Conservation (phyloP, 2,329 filamentous ascomycete species). For the Pseudocercospora fuligena region DNA sequence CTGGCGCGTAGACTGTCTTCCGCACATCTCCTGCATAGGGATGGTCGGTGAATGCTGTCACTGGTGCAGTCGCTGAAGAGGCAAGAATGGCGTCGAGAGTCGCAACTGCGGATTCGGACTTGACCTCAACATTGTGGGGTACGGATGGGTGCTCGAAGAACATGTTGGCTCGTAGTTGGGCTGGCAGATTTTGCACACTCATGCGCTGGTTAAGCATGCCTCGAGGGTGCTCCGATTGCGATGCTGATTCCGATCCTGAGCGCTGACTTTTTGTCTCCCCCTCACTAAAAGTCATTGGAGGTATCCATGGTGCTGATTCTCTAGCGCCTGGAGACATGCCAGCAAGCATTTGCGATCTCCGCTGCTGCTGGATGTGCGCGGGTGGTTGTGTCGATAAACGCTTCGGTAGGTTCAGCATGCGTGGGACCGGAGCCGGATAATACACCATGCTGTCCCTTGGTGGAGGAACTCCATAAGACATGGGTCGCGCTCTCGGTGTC, state of each 20-base stretch:
- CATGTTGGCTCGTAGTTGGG: slow-evolving; percentile 85
- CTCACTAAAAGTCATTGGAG: slow-evolving; percentile 33
- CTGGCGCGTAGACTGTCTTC: slow-evolving; percentile 70
- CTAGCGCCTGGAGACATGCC: slow-evolving; percentile 54
- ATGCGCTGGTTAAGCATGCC: slow-evolving; percentile 40
- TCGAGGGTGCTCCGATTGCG: slow-evolving; percentile 17
- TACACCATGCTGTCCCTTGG: slow-evolving; percentile 84
- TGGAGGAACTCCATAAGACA: slow-evolving; percentile 63
- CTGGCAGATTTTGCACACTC: slow-evolving; percentile 63
- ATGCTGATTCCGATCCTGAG: slow-evolving; percentile 22
- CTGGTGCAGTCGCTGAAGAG: slow-evolving; percentile 84
- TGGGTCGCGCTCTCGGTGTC: slow-evolving; percentile 45
- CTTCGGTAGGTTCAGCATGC: slow-evolving; percentile 89
- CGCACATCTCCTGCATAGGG: slow-evolving; percentile 78
- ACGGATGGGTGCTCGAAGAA: slow-evolving; percentile 78
- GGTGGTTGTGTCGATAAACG: slow-evolving; percentile 78
- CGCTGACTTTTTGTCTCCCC: slow-evolving; percentile 18
- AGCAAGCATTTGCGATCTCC: slow-evolving; percentile 73
- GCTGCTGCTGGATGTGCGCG: slow-evolving; percentile 66
- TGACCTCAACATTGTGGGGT: slow-evolving; percentile 60
- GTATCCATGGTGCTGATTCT: slow-evolving; percentile 57
- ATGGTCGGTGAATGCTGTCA: slow-evolving; percentile 90
- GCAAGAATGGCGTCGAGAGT: slow-evolving; percentile 92
- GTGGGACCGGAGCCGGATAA: slow-evolving; percentile 92
- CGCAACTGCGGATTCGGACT: slow-evolving; percentile 80